Percentiles rank a stretch among this genome's conserved stretches.
Evolutionary conservation across 140 eudicot species (phyloP).

Genomic region (Erigeron philadelphicus): DNA sequence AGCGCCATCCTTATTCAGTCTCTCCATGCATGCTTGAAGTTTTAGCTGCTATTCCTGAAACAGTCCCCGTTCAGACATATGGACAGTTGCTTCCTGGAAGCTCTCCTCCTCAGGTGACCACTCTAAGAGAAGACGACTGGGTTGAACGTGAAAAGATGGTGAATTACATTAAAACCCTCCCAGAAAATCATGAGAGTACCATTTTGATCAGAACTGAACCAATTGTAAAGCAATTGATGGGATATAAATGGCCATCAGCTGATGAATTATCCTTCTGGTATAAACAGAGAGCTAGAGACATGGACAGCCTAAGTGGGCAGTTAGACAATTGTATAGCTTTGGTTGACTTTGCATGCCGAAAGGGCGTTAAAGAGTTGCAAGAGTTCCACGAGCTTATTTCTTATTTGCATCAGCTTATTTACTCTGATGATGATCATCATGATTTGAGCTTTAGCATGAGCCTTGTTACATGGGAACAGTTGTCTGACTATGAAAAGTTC

Average conservation of each 20-base stretch:
- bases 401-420: conserved; percentile 72
- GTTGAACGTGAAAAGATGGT: conserved; percentile 75
- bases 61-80: conserved; percentile 80
- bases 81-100: conserved; percentile 85
- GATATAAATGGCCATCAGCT: conserved; percentile 68
- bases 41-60: conserved; percentile 90
- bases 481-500: conserved; percentile 85
- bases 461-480: conserved; percentile 65
- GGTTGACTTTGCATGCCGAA: conserved; percentile 69
- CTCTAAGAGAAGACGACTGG: conserved; percentile 86
- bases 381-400: conserved; percentile 56
- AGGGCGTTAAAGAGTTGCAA: conserved; percentile 63
- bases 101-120: conserved; percentile 52
- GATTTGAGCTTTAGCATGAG: conserved; percentile 52
- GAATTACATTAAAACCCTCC: conserved; percentile 36
- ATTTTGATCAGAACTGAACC: conserved; percentile 67
- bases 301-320: conserved; percentile 85
- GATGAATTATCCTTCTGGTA: conserved; percentile 68
- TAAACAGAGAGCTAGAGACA: conserved; percentile 74
- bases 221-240: conserved; percentile 44
- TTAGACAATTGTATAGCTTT: conserved; percentile 74
- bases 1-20: conserved; percentile 84
- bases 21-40: conserved; percentile 70
- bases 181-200: conserved; percentile 38
- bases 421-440: conserved; percentile 50